Evolutionary conservation across 2,329 filamentous ascomycete species (phyloP), one percentile per base, ranked within the genome.

Genomic region (Alternaria ethzedia): DNA sequence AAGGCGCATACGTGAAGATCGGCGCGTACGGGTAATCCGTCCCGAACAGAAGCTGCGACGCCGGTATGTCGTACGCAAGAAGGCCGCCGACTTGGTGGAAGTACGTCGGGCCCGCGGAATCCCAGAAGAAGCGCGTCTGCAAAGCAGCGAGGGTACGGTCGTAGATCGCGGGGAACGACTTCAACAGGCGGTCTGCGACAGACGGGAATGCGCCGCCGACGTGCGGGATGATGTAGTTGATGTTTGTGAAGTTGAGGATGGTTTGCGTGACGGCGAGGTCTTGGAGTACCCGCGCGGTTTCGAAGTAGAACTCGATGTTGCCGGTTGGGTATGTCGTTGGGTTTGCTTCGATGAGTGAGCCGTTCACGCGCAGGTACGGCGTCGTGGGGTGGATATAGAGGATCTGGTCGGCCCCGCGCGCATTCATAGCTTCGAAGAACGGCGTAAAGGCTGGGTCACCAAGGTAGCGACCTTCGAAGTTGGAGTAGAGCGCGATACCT

Each of bases 271-370:
- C 36, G n/a, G 54, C 41, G 9, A 65, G 59, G 10, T 59, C 54
- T n/a, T 43, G 26, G n/a, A 67, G 36, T 6, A 57, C 57, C 8
- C 58, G 58, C n/a, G 64, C 64, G 4, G 64, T 67, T 17, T 67
- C 62, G 30, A 64, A 67, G 36, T 61, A 62, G 28, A 67, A 67
- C 17, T 67, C 64, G 1, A 67, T 59, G 5, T 58, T 66, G 15
- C 64, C 64, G 2, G 30, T 55, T 0, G 49, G 30, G 21, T 64
- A 59, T 1, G 44, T 41, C 5, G 61, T 64, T 10, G 54, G 61
- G 13, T 66, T 64, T 8, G 57, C 61, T 20, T 58, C 23, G 3
- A 61, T 6, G 0, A 63, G 30, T 1, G 41, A 26, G 36, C 52
- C 36, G 32, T 59, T 59, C 9, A 49, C 3, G 23, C 47, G 55